Percentiles rank a stretch among this genome's conserved stretches.
phyloP scores from a whole-genome alignment of 148 eudicot genomes.

The Nepenthes gracilis region DNA sequence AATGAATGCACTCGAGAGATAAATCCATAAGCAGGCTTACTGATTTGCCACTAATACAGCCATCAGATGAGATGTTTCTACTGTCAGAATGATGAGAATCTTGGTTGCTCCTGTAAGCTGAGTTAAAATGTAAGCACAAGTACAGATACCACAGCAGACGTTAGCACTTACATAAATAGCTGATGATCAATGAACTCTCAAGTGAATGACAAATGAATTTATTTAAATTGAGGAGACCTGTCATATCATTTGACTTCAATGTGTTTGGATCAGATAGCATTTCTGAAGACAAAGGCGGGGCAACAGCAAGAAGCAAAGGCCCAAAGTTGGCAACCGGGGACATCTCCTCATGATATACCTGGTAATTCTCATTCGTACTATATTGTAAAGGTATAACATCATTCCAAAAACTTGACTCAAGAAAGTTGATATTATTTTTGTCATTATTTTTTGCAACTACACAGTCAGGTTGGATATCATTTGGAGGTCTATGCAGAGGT shows the following conservation, averaged over 20 bases:
- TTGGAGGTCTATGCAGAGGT: conserved; percentile 27
- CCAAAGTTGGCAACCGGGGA: conserved; percentile 28
- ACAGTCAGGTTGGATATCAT: conserved; percentile 82
- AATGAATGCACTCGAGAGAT: background rate
- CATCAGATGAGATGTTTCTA: conserved; percentile 11
- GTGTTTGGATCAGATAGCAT: conserved; percentile 12
- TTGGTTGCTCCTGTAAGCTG: conserved; percentile 25
- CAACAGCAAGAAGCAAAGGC: conserved; percentile 10
- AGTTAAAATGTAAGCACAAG: conserved; percentile 4
- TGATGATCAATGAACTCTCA: background rate
- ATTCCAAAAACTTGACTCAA: conserved; percentile 33
- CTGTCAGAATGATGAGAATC: conserved; percentile 10
- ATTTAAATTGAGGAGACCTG: conserved; percentile 18
- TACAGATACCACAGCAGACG: background rate
- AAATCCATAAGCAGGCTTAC: conserved; percentile 22
- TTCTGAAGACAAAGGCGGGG: conserved; percentile 15
- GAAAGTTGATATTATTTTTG: conserved; percentile 33
- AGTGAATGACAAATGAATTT: background rate
- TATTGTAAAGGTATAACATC: conserved; percentile 94
- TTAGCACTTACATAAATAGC: background rate
- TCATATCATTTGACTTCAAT: conserved; percentile 12
- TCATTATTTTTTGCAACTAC: conserved; percentile 38
- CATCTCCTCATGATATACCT: conserved; percentile 44
- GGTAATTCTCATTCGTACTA: conserved; percentile 79
- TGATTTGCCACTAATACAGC: conserved; percentile 17